These are phyloP conservation scores for Lepraria neglecta DNA, from an alignment of 495 filamentous ascomycete genomes.

Conservation along the genomic window DNA sequence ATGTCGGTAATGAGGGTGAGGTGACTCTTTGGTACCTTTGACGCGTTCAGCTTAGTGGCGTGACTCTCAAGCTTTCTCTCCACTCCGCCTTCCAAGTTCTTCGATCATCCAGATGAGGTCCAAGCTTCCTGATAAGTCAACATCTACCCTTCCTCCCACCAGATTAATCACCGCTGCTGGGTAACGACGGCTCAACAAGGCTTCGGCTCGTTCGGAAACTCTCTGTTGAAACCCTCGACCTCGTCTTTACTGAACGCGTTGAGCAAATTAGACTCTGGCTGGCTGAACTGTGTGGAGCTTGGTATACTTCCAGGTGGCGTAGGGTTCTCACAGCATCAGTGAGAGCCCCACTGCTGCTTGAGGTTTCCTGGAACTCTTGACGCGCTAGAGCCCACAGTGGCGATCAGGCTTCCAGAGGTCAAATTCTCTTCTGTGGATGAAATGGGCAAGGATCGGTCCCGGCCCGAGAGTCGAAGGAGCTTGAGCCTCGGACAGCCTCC, in stretches of 20 bases:
- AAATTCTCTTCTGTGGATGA: neutral
- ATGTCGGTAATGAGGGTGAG: neutral
- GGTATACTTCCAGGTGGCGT: slow-evolving; percentile 2
- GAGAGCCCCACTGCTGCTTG: neutral
- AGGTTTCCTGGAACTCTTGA: neutral
- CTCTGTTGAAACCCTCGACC: neutral
- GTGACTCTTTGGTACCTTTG: slow-evolving; percentile 11
- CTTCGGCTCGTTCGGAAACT: neutral
- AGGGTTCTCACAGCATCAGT: neutral
- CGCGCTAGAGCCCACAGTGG: neutral
- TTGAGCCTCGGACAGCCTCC: neutral
- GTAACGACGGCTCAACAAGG: neutral
- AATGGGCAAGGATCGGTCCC: neutral
- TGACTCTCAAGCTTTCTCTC: slow-evolving; percentile 15
- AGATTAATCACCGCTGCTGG: neutral
- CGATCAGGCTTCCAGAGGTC: neutral
- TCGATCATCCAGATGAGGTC: slow-evolving; percentile 5
- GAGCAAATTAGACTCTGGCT: neutral
- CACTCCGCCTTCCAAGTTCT: slow-evolving; percentile 11
- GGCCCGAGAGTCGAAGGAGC: too few species aligned
- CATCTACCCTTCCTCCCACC: neutral
- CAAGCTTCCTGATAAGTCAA: neutral
- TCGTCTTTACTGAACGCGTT: neutral
- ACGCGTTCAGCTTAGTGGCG: slow-evolving; percentile 20
- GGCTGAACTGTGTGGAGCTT: neutral